A percentile compares a stretch with the other conserved stretches of the same genome.
Evolutionary conservation across 352 stramenopile genomes (phyloP).

Genomic region (Halophytophthora batemanensis): DNA sequence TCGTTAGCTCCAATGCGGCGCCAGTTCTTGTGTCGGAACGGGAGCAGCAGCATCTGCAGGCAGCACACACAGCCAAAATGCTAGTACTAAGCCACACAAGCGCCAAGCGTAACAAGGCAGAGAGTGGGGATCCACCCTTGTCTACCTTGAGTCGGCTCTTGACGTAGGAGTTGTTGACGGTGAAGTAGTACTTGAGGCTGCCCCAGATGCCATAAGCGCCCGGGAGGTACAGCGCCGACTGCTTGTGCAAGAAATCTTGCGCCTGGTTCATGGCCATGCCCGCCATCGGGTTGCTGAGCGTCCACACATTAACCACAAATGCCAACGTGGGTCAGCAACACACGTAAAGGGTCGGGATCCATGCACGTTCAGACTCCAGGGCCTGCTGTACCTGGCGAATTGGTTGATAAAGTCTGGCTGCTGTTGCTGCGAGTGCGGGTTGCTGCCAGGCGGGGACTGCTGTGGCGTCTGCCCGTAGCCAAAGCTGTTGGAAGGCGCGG

Average conservation of each 20-base stretch:
- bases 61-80: neutral
- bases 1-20: slow-evolving; percentile 61
- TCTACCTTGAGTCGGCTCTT: slow-evolving; percentile 82
- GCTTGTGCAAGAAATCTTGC: slow-evolving; percentile 78
- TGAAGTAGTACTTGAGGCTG: slow-evolving; percentile 89
- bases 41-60: slow-evolving; percentile 74
- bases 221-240: slow-evolving; percentile 78
- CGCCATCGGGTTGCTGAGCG: slow-evolving; percentile 81
- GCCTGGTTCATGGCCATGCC: slow-evolving; percentile 83
- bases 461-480: slow-evolving; percentile 19
- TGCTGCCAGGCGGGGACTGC: slow-evolving; percentile 23
- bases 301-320: neutral
- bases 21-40: slow-evolving; percentile 88
- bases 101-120: neutral
- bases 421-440: slow-evolving; percentile 17
- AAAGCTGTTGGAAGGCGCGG: slow-evolving; percentile 27
- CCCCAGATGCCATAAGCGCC: slow-evolving; percentile 77
- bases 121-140: neutral
- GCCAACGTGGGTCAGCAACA: neutral
- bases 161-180: slow-evolving; percentile 89
- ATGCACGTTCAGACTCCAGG: too few relatives aligned
- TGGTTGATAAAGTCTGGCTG: slow-evolving; percentile 76
- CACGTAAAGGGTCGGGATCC: too few relatives aligned
- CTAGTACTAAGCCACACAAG: neutral
- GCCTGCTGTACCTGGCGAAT: slow-evolving; percentile 65